phyloP scores from a whole-genome alignment of 73 alveolate species.

The Stentor roeselii region DNA sequence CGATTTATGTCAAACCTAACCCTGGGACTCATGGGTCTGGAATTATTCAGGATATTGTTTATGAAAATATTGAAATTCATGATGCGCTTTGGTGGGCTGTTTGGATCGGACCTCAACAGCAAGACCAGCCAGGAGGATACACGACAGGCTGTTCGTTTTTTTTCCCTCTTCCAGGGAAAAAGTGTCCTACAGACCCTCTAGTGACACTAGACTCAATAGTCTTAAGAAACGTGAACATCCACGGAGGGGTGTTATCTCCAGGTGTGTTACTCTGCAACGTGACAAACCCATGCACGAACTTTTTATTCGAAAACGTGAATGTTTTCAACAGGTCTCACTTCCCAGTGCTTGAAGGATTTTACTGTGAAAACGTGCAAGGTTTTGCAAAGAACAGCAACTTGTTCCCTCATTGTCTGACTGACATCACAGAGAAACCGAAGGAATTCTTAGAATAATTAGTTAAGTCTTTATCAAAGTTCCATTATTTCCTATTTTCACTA shows the following conservation, averaged over 20 bases:
- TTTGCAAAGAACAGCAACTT: neutral
- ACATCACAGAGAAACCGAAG: neutral
- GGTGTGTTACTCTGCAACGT: slow-evolving; percentile 47
- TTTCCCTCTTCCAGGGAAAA: slow-evolving; percentile 35
- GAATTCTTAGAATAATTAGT: neutral
- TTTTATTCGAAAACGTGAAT: slow-evolving; percentile 40
- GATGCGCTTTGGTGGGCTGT: slow-evolving; percentile 57
- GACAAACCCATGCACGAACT: slow-evolving; percentile 50
- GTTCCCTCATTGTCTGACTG: neutral
- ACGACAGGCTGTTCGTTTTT: slow-evolving; percentile 58
- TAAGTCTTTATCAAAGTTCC: neutral
- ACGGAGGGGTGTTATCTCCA: slow-evolving; percentile 39
- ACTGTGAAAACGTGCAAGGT: slow-evolving; percentile 4
- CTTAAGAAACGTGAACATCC: slow-evolving; percentile 25
- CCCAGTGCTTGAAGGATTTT: slow-evolving; percentile 35
- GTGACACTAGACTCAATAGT: slow-evolving; percentile 41
- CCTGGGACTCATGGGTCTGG: slow-evolving; percentile 55
- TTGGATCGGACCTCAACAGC: slow-evolving; percentile 57
- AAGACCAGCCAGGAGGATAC: slow-evolving; percentile 56
- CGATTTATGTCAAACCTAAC: slow-evolving; percentile 49
- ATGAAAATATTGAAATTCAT: slow-evolving; percentile 40
- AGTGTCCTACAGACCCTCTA: slow-evolving; percentile 49
- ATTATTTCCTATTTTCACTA: no score
- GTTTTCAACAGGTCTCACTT: neutral
- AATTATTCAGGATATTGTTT: slow-evolving; percentile 36